These are phyloP conservation scores for Microdochium paspali DNA, from an alignment of 2,329 filamentous ascomycete species.

Conservation along the genomic window DNA sequence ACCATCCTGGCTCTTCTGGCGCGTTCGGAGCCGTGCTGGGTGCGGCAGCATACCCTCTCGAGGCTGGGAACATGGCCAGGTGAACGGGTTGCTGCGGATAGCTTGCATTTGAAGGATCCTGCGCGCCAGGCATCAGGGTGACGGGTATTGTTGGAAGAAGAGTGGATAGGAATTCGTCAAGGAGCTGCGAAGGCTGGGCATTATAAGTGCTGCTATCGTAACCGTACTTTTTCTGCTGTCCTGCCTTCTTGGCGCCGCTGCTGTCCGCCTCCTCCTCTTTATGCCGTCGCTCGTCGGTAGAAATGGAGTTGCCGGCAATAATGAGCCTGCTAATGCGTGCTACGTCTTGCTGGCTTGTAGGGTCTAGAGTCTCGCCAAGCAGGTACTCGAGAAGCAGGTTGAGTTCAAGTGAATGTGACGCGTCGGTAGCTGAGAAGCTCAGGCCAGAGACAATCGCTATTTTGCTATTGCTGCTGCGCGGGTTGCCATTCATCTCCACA, in stretches of 20 bases:
- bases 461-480: conserved; percentile 33
- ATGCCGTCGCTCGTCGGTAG: conserved; percentile 22
- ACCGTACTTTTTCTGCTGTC: conserved; percentile 71
- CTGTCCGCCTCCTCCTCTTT: conserved; percentile 17
- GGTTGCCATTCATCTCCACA: conserved; percentile 41
- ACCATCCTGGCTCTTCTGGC: conserved; percentile 54
- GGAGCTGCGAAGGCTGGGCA: conserved; percentile 67
- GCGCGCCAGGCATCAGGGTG: conserved; percentile 75
- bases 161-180: conserved; percentile 74
- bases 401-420: conserved; percentile 63
- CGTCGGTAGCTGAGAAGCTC: conserved; percentile 65
- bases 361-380: conserved; percentile 66
- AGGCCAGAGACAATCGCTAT: conserved; percentile 86
- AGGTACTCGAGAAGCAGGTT: conserved; percentile 80
- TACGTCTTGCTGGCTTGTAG: conserved; percentile 46
- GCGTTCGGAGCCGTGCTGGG: conserved; percentile 22
- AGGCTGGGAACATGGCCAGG: conserved; percentile 75
- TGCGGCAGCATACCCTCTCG: conserved; percentile 56
- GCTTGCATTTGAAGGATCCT: conserved; percentile 81
- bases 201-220: conserved; percentile 90
- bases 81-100: conserved; percentile 92
- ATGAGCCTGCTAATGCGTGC: conserved; percentile 73
- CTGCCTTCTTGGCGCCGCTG: conserved; percentile 27
- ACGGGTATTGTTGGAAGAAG: conserved; percentile 81
- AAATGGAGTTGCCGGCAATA: conserved; percentile 84